Conservation (phyloP, 805 yeast genomes). For the Metschnikowia arizonensis region DNA sequence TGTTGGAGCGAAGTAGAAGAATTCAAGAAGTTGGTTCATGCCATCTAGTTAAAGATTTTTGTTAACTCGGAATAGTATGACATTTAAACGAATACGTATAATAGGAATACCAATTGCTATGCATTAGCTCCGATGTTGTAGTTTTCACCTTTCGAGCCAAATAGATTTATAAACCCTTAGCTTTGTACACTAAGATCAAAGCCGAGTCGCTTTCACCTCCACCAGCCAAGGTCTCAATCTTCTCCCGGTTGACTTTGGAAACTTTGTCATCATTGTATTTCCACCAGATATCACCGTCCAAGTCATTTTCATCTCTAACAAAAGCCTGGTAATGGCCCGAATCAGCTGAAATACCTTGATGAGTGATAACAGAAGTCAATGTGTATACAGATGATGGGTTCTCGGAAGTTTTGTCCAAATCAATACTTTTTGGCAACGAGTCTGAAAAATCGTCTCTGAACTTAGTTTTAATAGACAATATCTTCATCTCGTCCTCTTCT, state of each 20-base stretch:
- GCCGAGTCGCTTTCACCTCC: slow-evolving; percentile 99
- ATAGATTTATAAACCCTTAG: slow-evolving; percentile 51
- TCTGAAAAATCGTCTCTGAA: slow-evolving; percentile 46
- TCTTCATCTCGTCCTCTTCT: slow-evolving; percentile 50
- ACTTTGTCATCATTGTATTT: slow-evolving; percentile 93
- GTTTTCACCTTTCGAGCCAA: not conserved
- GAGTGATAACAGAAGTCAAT: slow-evolving; percentile 79
- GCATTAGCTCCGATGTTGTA: not conserved
- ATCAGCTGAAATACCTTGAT: slow-evolving; percentile 93
- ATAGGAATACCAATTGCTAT: not conserved
- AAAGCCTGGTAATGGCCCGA: slow-evolving; percentile 96
- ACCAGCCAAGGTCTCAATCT: slow-evolving; percentile 82
- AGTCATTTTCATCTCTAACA: slow-evolving; percentile 63
- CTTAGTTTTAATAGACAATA: slow-evolving; percentile 44
- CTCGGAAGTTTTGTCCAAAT: slow-evolving; percentile 47
- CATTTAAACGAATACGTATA: slow-evolving; percentile 4
- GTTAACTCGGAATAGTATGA: not conserved
- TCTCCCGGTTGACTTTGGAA: slow-evolving; percentile 68
- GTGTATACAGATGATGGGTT: slow-evolving; percentile 88
- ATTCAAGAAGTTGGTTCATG: slow-evolving; percentile 57
- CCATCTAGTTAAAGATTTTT: slow-evolving; percentile 27
- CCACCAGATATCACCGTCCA: slow-evolving; percentile 80
- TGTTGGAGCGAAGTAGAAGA: slow-evolving; percentile 78
- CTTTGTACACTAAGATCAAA: slow-evolving; percentile 79
- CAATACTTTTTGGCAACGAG: slow-evolving; percentile 36